Base-by-base conservation (phyloP, 768 basidiomycete species). In the Collybia sordida region DNA sequence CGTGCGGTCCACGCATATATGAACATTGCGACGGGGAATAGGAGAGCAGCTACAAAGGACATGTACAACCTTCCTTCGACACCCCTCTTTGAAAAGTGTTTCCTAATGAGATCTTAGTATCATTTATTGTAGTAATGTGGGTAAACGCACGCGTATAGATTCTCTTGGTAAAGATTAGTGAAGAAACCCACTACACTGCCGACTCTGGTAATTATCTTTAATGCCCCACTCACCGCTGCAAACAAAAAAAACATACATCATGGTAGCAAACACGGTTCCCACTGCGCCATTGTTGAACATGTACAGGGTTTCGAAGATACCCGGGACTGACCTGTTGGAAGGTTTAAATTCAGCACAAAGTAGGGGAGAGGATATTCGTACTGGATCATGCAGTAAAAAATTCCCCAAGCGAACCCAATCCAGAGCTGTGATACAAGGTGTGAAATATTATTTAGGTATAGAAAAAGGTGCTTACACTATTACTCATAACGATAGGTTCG, bases 331-430 rank as follows among this genome's bases (percentile, higher is more conserved):
- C 46, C 83, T 83, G 56, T 6, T 34, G 38, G 25, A 21, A n/a
- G 49, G n/a, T 22, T 31, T n/a, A 24, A 8, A 35, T 9, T 36
- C 44, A 12, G 28, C 25, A 9, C 31, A 31, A 11, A 11, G 11
- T 14, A n/a, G 3, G 14, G 11, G 9, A 31, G 5, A 11, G 11
- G 14, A 11, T 31, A 11, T 11, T 28, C 70, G 25, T 57, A 85
- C 82, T 81, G 80, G 23, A 88, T 72, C 60, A 90, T 68, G 46
- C 81, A 83, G 58, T 80, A 93, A 17, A 85, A 63, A 5, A 90
- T 78, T 0, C 90, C 90, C 89, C 90, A 93, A 0, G 79, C 77
- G 51, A 92, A 82, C 45, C 83, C 82, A 23, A 83, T 68, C 86
- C 85, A 86, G 15, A 86, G 60, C 84, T 88, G 15, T 4, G 9